Conservation (phyloP, 768 basidiomycete genomes). For the Gymnopilus junonius region DNA sequence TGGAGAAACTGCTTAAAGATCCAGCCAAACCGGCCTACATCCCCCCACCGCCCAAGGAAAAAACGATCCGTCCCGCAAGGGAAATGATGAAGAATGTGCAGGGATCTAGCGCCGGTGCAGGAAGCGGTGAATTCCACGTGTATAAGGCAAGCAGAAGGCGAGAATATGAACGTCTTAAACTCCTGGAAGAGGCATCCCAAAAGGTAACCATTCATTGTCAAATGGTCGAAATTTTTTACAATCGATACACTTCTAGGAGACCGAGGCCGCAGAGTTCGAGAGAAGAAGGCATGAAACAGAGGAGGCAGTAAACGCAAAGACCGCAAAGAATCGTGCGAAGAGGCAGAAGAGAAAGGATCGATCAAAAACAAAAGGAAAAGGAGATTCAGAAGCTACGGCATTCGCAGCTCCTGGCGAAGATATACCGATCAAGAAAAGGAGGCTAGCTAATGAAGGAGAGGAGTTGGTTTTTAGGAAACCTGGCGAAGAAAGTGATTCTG, state of each 20-base stretch:
- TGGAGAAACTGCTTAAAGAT: conserved; percentile 89
- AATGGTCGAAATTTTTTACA: neutral
- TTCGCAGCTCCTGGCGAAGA: conserved; percentile 25
- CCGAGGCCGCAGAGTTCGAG: conserved; percentile 74
- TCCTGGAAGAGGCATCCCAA: conserved; percentile 82
- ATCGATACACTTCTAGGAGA: conserved; percentile 55
- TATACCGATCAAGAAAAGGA: conserved; percentile 74
- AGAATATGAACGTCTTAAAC: conserved; percentile 93
- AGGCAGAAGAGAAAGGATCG: conserved; percentile 91
- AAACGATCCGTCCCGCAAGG: conserved; percentile 76
- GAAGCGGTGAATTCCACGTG: conserved; percentile 97
- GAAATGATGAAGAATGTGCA: conserved; percentile 99
- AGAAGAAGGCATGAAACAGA: conserved; percentile 72
- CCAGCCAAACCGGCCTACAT: conserved; percentile 83
- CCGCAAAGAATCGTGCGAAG: conserved; percentile 93
- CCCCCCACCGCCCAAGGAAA: conserved; percentile 82
- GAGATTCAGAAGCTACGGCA: conserved; percentile 23
- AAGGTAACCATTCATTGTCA: conserved; percentile 52
- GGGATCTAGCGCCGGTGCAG: conserved; percentile 96
- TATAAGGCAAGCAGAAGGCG: conserved; percentile 94
- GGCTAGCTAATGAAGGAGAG: conserved; percentile 73
- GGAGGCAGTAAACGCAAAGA: conserved; percentile 80
- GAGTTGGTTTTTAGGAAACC: conserved; percentile 61
- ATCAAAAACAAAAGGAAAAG: conserved; percentile 48
- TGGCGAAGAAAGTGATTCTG: conserved; percentile 43